Evolutionary conservation across 768 basidiomycete species (phyloP), one percentile per base, ranked within the genome.

Genomic region (Paxillus rubicundulus): DNA sequence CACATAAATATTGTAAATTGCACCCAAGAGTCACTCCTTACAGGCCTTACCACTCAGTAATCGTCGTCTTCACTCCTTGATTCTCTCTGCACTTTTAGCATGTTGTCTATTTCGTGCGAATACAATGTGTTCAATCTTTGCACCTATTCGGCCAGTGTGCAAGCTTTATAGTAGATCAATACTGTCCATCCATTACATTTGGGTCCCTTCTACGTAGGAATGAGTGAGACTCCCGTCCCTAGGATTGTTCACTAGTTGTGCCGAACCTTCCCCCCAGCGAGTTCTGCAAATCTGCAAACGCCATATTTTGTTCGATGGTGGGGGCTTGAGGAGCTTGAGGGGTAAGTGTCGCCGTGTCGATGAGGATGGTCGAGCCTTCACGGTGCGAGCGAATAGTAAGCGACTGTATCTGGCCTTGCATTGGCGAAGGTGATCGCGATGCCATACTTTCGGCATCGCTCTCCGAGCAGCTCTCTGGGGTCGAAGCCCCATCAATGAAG

Each of bases 301-400:
- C 89, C 85, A 90, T 87, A 59, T 86, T 89, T 70, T 92, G 89
- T 65, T 89, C 89, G 41, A 90, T 73, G 10, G 89, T 89, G 4
- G 89, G 84, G 27, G 80, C 79, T 52, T 77, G 82, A 28, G 74
- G 69, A 47, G 70, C 68, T 48, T 76, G 75, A 9, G 76, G 77
- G 4, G 74, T 46, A 16, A 70, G 63, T 2, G 71, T 70, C 2
- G 74, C 61, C 8, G 74, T 63, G 21, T 72, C 70, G 52, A 72
- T 67, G 45, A 73, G 68, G 21, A 71, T 72, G 13, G 70, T 72
- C 18, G 74, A 74, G 5, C 68, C 61, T 21, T 69, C 68, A 16
- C 61, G 57, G 34, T 74, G 60, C 66, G 67, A 44, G 58, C 55
- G 58, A 56, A 61, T 57, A 62, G 53, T 68, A 62, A 51, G 59